phyloP scores from a whole-genome alignment of 129 eudicot species.

The Deinandra increscens region DNA sequence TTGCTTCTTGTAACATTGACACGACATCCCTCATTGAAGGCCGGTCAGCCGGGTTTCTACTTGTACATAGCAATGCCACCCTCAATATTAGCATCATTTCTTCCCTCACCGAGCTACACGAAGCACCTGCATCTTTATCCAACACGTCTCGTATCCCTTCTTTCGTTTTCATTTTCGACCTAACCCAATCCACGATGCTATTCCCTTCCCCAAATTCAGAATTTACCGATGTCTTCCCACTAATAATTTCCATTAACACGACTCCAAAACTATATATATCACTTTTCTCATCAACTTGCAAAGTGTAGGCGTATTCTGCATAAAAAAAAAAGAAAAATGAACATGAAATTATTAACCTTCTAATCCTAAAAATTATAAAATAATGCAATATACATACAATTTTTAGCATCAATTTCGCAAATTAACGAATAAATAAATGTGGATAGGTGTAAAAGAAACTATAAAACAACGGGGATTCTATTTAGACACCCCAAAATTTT shows the following conservation, averaged over 20 bases:
- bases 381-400: background rate
- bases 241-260: constrained; percentile 74
- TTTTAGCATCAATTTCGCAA: background rate
- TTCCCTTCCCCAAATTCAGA: constrained; percentile 93
- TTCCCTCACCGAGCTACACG: constrained; percentile 79
- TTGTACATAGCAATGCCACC: constrained; percentile 84
- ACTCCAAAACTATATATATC: constrained; percentile 96
- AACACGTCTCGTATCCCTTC: constrained; percentile 58
- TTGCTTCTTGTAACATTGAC: constrained; percentile 95
- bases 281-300: constrained; percentile 96
- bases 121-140: constrained; percentile 78
- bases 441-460: background rate
- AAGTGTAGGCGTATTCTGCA: constrained; percentile 92
- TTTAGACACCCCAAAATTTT: too few species aligned
- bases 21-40: constrained; percentile 98
- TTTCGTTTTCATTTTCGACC: constrained; percentile 59
- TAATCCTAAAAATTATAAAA: too few species aligned
- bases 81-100: constrained; percentile 81
- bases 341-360: background rate
- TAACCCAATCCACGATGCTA: constrained; percentile 91
- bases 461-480: too few species aligned
- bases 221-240: constrained; percentile 80
- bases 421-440: background rate
- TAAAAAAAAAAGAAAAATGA: too few species aligned
- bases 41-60: constrained; percentile 82